A percentile compares a stretch with the other conserved stretches of the same genome.
phyloP scores from a whole-genome alignment of 768 basidiomycete genomes.

The Suillus tomentosus region DNA sequence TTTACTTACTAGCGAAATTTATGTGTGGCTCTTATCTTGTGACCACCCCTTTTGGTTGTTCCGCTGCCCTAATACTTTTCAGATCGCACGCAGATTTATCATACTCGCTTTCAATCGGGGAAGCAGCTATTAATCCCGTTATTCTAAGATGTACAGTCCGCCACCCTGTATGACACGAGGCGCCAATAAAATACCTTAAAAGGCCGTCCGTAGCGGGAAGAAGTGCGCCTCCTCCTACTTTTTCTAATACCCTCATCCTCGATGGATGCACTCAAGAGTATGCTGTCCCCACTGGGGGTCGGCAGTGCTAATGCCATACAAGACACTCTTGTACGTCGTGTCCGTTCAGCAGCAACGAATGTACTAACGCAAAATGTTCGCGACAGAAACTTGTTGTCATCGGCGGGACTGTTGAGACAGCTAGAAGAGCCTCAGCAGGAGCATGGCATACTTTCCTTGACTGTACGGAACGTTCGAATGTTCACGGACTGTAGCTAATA shows the following conservation, averaged over 20 bases:
- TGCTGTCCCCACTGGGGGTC: slow-evolving; percentile 71
- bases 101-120: slow-evolving; percentile 27
- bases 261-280: slow-evolving; percentile 73
- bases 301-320: slow-evolving; percentile 65
- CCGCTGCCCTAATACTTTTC: slow-evolving; percentile 16
- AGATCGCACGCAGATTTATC: slow-evolving; percentile 19
- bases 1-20: slow-evolving; percentile 3
- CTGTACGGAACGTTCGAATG: slow-evolving; percentile 44
- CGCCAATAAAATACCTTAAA: slow-evolving; percentile 34
- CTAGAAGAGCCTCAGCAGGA: slow-evolving; percentile 75
- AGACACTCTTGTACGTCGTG: slow-evolving; percentile 66
- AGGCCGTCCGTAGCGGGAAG: slow-evolving; percentile 37
- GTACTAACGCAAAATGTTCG: slow-evolving; percentile 10
- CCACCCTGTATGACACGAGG: slow-evolving; percentile 38
- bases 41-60: slow-evolving; percentile 23
- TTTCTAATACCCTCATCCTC: slow-evolving; percentile 11
- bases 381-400: slow-evolving; percentile 85
- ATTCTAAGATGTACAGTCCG: slow-evolving; percentile 13
- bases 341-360: background rate
- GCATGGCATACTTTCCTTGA: slow-evolving; percentile 92
- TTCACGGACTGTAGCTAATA: slow-evolving; percentile 18
- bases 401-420: slow-evolving; percentile 87
- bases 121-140: slow-evolving; percentile 33
- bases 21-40: slow-evolving; percentile 12
- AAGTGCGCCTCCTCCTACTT: slow-evolving; percentile 37